These are phyloP conservation scores for Candida hungchunana DNA, from an alignment of 805 yeast genomes.

Conservation along the genomic window DNA sequence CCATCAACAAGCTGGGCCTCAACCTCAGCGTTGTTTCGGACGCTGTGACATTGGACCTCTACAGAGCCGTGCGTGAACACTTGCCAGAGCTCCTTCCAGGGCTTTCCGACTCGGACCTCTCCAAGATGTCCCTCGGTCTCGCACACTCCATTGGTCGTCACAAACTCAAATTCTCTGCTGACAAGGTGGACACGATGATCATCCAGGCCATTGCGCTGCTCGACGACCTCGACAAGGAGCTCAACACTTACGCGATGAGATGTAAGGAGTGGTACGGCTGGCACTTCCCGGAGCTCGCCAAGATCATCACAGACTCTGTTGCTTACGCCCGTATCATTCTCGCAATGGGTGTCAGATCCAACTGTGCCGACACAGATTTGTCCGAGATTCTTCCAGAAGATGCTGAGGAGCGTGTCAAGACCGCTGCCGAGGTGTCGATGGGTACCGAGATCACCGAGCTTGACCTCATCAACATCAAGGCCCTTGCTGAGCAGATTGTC, in stretches of 20 bases:
- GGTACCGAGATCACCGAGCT: constrained; percentile 96
- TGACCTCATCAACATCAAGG: constrained; percentile 83
- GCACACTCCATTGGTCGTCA: constrained; percentile 99
- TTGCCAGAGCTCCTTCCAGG: constrained; percentile 95
- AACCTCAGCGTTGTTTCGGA: constrained; percentile 88
- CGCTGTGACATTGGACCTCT: constrained; percentile 90
- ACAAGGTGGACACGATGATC: constrained; percentile 98
- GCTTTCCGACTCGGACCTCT: constrained; percentile 73
- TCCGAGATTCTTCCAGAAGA: constrained; percentile 91
- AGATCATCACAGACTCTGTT: constrained; percentile 91
- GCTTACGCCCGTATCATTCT: constrained; percentile 94
- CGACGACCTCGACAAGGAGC: constrained; percentile 95
- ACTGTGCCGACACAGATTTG: constrained; percentile 86
- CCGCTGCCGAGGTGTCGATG: constrained; percentile 98
- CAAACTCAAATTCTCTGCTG: constrained; percentile 95
- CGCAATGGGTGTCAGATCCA: constrained; percentile 90
- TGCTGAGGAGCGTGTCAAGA: constrained; percentile 82
- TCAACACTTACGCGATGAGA: constrained; percentile 98
- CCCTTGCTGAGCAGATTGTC: constrained; percentile 93
- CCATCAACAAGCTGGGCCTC: constrained; percentile 91
- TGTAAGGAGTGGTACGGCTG: constrained; percentile 99
- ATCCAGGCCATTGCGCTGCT: constrained; percentile 97
- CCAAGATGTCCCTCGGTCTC: constrained; percentile 95
- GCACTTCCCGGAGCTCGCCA: constrained; percentile 99
- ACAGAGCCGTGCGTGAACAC: constrained; percentile 92